Evolutionary conservation across 225 moss, liverwort and hornwort genomes (phyloP).

Genomic region (Neckera pumila): DNA sequence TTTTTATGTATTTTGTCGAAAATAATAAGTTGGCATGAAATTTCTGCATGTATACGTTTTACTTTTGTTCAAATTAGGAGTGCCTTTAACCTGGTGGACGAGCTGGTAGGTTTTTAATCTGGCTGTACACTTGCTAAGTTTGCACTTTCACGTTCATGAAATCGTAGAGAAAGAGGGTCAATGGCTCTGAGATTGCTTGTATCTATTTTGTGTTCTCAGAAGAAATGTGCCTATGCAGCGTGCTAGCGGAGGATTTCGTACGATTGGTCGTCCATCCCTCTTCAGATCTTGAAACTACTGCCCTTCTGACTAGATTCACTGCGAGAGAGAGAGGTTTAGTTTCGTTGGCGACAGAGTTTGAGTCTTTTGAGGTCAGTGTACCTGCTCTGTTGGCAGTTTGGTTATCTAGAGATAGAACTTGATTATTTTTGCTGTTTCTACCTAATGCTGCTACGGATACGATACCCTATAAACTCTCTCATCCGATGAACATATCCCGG

Average conservation of each 20-base stretch:
- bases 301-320: slow-evolving; percentile 62
- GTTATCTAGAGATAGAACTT: not conserved
- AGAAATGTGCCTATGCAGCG: slow-evolving; percentile 50
- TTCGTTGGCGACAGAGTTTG: slow-evolving; percentile 63
- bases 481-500: not conserved
- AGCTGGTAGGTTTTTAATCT: not conserved
- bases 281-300: slow-evolving; percentile 70
- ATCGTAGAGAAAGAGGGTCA: slow-evolving; percentile 1
- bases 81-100: not conserved
- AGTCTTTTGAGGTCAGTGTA: slow-evolving; percentile 64
- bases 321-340: slow-evolving; percentile 67
- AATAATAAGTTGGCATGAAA: not conserved
- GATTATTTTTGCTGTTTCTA: not conserved
- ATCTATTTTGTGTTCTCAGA: slow-evolving; percentile 21
- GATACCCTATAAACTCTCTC: not conserved
- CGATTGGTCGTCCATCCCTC: slow-evolving; percentile 76
- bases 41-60: not conserved
- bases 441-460: not conserved
- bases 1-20: not conserved
- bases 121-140: not conserved
- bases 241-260: slow-evolving; percentile 95
- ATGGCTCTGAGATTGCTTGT: slow-evolving; percentile 23
- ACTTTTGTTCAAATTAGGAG: not conserved
- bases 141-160: not conserved
- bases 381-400: not conserved